Conservation (phyloP, 2,329 filamentous ascomycete genomes). For the Clarireedia paspali region DNA sequence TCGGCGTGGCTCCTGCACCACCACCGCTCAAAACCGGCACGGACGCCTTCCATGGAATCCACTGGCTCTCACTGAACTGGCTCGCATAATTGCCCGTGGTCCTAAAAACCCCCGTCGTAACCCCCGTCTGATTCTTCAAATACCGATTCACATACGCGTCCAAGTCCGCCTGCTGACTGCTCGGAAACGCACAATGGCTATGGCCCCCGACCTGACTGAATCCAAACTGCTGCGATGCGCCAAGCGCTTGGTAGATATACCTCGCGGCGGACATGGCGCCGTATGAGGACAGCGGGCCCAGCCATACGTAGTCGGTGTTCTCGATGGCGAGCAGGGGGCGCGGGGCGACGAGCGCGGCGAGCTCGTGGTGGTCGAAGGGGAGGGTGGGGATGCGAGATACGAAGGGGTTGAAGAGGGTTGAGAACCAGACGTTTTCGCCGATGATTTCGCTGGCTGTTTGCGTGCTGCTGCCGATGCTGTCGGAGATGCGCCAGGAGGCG, state of each 20-base stretch:
- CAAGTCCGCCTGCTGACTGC: slow-evolving; percentile 36
- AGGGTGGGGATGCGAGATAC: slow-evolving; percentile 37
- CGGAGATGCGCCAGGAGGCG: slow-evolving; percentile 52
- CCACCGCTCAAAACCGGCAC: not conserved
- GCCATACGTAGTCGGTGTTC: slow-evolving; percentile 42
- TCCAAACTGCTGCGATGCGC: slow-evolving; percentile 43
- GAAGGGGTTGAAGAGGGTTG: slow-evolving; percentile 44
- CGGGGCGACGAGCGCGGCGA: slow-evolving; percentile 51
- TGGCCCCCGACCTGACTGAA: slow-evolving; percentile 41
- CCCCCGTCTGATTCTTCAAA: slow-evolving; percentile 18
- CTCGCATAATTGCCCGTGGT: not conserved
- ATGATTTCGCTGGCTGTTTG: slow-evolving; percentile 53
- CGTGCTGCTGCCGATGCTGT: slow-evolving; percentile 46
- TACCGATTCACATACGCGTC: slow-evolving; percentile 43
- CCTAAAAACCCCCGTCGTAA: slow-evolving; percentile 15
- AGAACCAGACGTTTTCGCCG: slow-evolving; percentile 56
- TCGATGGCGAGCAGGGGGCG: slow-evolving; percentile 48
- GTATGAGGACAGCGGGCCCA: slow-evolving; percentile 44
- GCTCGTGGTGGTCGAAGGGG: slow-evolving; percentile 50
- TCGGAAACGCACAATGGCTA: slow-evolving; percentile 43
- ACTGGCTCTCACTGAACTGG: not conserved
- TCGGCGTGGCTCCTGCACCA: not conserved
- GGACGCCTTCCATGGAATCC: not conserved
- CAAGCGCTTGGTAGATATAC: slow-evolving; percentile 47
- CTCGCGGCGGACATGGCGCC: slow-evolving; percentile 46